Evolutionary conservation across 192 early-diverging fungal species (phyloP), one percentile per base, ranked within the genome.

Genomic region (Funneliformis mosseae): DNA sequence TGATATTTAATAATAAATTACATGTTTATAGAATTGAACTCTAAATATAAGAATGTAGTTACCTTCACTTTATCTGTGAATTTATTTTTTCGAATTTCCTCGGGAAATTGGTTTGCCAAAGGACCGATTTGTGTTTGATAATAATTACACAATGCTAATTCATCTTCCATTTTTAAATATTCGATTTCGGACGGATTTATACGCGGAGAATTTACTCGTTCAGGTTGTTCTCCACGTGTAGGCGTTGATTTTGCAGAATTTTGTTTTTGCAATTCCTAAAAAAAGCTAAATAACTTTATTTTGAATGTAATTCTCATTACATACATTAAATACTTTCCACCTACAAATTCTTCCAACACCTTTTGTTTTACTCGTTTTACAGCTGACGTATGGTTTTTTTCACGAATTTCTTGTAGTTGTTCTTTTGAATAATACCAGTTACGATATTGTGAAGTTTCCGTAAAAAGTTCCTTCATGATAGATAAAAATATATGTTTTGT

Each of bases 381-480:
- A 33, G 88, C 89, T 64, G 83, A 84, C 71, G 80, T 79, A 74
- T 92, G 92, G 73, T 88, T 88, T 28, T 86, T 86, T 45, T 80
- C 83, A 25, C 93, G 90, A 48, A 92, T 87, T 28, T 89, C 85
- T 45, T 86, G 84, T 48, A 95, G 76, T 0, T 87, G 83, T 27
- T 55, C 66, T 55, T 88, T 87, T 45, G 88, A 90, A 48, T 91
- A 94, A 39, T 91, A 83, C 93, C 93, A 95, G 76, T 95, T 88
- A 46, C 87, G 89, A 81, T 87, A 95, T 74, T 95, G 93, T 39
- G 93, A 91, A 10, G 91, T 87, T 78, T 94, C 90, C 74, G 93
- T 88, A 74, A 87, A 94, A 1, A 94, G 79, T 78, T 84, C 81
- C 42, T 84, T 86, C 68, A 70, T 70, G 0, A 33, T 33, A 0